Conservation (phyloP, 2,329 filamentous ascomycete genomes). For the Mariannaea elegans region DNA sequence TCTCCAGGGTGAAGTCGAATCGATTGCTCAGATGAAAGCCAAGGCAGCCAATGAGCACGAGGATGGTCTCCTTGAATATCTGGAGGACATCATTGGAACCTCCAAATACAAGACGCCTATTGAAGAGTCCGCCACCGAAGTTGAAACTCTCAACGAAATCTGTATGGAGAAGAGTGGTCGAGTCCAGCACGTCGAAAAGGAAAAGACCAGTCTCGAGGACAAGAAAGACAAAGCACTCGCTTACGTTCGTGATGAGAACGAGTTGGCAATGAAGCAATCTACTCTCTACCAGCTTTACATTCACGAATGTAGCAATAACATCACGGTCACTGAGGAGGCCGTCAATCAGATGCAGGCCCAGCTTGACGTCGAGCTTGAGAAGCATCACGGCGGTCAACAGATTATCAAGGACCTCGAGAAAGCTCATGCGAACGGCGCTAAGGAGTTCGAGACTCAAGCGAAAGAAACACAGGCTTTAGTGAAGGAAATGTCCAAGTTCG, state of each 20-base stretch:
- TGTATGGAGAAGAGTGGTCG: conserved; percentile 95
- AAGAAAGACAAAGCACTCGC: conserved; percentile 96
- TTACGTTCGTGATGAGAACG: conserved; percentile 92
- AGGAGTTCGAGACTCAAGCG: conserved; percentile 83
- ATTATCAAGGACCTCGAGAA: conserved; percentile 91
- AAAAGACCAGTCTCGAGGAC: conserved; percentile 90
- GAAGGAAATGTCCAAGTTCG: conserved; percentile 91
- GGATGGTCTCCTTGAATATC: conserved; percentile 93
- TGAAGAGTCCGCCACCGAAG: conserved; percentile 89
- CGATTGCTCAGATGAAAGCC: conserved; percentile 98
- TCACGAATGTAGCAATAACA: conserved; percentile 87
- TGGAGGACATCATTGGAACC: conserved; percentile 98
- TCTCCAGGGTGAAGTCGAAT: conserved; percentile 96
- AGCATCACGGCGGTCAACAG: conserved; percentile 88
- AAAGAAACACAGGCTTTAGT: conserved; percentile 80
- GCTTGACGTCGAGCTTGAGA: conserved; percentile 87
- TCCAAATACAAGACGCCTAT: conserved; percentile 98
- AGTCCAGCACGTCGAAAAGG: conserved; percentile 97
- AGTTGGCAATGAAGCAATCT: conserved; percentile 87
- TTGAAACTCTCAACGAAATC: conserved; percentile 92
- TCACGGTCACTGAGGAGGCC: conserved; percentile 87
- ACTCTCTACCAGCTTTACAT: conserved; percentile 93
- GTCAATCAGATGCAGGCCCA: conserved; percentile 90
- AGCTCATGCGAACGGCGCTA: conserved; percentile 81
- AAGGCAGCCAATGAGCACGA: conserved; percentile 96